Conservation (phyloP, 768 basidiomycete species). For the Psilocybe sp. region DNA sequence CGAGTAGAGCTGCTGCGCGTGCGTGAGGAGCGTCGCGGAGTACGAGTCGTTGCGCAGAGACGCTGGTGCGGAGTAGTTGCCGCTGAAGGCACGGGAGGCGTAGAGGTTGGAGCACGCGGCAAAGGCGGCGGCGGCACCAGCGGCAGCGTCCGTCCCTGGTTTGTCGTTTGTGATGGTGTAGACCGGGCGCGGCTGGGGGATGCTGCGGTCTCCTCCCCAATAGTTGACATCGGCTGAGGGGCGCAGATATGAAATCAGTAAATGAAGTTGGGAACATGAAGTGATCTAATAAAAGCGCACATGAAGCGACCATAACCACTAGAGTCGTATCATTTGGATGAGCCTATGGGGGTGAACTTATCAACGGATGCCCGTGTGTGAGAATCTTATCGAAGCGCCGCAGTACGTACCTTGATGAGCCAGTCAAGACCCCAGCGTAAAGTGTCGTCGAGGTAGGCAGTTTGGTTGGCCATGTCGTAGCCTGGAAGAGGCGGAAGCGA, state of each 20-base stretch:
- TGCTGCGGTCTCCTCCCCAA: constrained; percentile 84
- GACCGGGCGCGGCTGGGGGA: constrained; percentile 72
- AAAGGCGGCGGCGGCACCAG: constrained; percentile 83
- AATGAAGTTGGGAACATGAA: constrained; percentile 1
- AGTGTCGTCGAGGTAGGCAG: constrained; percentile 88
- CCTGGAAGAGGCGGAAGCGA: constrained; percentile 33
- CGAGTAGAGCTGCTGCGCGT: constrained; percentile 71
- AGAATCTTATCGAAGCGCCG: background rate
- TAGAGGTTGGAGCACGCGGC: constrained; percentile 85
- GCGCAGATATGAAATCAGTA: constrained; percentile 34
- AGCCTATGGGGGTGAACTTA: constrained; percentile 45
- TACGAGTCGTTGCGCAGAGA: constrained; percentile 74
- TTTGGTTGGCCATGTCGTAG: constrained; percentile 84
- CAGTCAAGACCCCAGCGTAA: constrained; percentile 90
- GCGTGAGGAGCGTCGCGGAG: constrained; percentile 62
- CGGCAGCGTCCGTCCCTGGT: constrained; percentile 90
- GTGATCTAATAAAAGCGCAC: constrained; percentile 30
- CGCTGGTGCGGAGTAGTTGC: constrained; percentile 55
- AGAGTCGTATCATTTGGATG: constrained; percentile 73
- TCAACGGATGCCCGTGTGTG: constrained; percentile 1
- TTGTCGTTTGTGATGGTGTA: constrained; percentile 76
- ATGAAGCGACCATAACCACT: constrained; percentile 72
- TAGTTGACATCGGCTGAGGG: constrained; percentile 62
- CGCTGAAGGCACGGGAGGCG: constrained; percentile 52
- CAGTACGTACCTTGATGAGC: constrained; percentile 71